Conservation (phyloP, 352 stramenopile genomes). For the Globisporangium barbulae region DNA sequence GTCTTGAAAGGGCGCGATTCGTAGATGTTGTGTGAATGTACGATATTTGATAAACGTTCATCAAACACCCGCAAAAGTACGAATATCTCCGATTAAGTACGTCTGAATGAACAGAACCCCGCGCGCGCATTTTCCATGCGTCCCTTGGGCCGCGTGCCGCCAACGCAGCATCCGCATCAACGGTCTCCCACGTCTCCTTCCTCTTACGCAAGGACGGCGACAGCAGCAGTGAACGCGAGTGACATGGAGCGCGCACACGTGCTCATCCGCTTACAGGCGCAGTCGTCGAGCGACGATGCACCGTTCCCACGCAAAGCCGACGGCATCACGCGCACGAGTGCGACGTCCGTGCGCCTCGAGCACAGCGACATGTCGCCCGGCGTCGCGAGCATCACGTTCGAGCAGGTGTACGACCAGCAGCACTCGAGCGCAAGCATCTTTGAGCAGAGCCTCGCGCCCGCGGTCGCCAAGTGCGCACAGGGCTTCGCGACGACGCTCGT, state of each 20-base stretch:
- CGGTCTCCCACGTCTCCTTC: neutral
- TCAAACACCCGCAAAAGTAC: no score
- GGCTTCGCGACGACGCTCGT: conserved; percentile 44
- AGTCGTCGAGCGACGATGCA: neutral
- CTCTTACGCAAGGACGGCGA: neutral
- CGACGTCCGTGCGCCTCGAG: conserved; percentile 63
- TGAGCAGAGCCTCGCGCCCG: conserved; percentile 29
- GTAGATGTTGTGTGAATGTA: neutral
- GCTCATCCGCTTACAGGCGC: conserved; percentile 37
- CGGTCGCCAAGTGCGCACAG: conserved; percentile 23
- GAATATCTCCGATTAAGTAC: no score
- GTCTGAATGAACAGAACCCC: no score
- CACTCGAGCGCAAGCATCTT: conserved; percentile 45
- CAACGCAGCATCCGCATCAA: neutral
- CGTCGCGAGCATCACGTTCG: conserved; percentile 74
- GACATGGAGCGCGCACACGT: conserved; percentile 55
- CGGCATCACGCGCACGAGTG: conserved; percentile 56
- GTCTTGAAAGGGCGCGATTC: neutral
- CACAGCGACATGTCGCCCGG: conserved; percentile 74
- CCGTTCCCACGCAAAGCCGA: conserved; percentile 2
- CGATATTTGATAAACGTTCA: no score
- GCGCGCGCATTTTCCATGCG: neutral
- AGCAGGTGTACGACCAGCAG: conserved; percentile 57
- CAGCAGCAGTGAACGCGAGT: neutral
- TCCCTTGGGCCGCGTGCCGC: neutral